These are phyloP conservation scores for Gymnopilus dilepis DNA, from an alignment of 768 basidiomycete species.

Conservation along the genomic window DNA sequence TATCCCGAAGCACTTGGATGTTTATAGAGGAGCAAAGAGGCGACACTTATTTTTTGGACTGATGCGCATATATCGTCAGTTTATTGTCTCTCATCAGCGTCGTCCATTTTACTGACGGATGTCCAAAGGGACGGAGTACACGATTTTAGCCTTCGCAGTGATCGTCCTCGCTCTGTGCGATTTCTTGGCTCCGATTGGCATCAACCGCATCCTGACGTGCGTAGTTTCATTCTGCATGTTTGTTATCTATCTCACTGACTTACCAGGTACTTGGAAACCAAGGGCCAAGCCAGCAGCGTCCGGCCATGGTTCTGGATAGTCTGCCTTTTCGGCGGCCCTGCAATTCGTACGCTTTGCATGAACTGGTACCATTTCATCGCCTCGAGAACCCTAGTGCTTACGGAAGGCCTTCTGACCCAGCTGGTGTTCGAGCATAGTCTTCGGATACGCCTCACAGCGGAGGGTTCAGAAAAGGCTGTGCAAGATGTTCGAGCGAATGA, in stretches of 20 bases:
- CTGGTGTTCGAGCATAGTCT: constrained; percentile 54
- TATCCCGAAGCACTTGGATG: constrained; percentile 40
- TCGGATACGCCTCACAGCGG: constrained; percentile 64
- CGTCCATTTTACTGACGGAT: background rate
- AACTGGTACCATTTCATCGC: constrained; percentile 60
- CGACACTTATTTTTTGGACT: constrained; percentile 48
- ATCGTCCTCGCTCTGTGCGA: constrained; percentile 29
- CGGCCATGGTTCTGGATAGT: constrained; percentile 6
- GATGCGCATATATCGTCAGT: constrained; percentile 41
- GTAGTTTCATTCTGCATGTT: background rate
- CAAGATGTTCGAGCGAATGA: no score
- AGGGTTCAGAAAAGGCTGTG: no score
- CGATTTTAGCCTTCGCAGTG: constrained; percentile 33
- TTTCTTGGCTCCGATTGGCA: constrained; percentile 43
- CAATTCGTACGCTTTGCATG: constrained; percentile 44
- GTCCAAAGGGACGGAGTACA: constrained; percentile 33
- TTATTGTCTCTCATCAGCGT: background rate
- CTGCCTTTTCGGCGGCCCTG: constrained; percentile 40
- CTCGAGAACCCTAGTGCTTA: constrained; percentile 44
- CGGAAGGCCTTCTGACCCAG: constrained; percentile 49
- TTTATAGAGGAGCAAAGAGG: constrained; percentile 40
- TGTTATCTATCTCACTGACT: no score
- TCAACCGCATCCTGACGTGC: constrained; percentile 3
- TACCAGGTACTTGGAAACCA: background rate
- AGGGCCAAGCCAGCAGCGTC: background rate